Evolutionary conservation across 2,329 filamentous ascomycete species (phyloP), one percentile per base, ranked within the genome.

Genomic region (Aspergillus costaricaensis): DNA sequence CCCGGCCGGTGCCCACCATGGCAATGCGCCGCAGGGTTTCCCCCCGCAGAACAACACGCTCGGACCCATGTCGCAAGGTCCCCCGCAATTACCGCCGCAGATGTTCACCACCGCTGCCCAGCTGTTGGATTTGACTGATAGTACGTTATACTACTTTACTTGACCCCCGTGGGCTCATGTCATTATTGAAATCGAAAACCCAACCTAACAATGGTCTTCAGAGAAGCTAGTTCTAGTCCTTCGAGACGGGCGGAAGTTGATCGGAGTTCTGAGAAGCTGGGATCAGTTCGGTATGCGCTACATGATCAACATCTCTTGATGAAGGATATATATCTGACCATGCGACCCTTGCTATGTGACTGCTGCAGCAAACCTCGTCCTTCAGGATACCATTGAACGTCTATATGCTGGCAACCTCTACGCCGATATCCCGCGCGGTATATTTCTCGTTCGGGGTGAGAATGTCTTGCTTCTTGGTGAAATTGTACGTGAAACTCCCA

Each of bases 51-150:
- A 62, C 30, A 65, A 74, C 64, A 64, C 64, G 47, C 67, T 74
- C 39, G 73, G 71, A 14, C 68, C 72, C 32, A 66, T 69, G 64
- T 66, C 68, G 19, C 74, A 76, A 49, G 79, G 79, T 3, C 76
- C 78, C 15, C 80, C 80, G 21, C 80, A 82, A 67, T 72, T 82
- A 58, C 80, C 80, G 14, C 93, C 93, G 61, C 94, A 99, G 82
- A 97, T 98, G 90, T 99, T 99, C 80, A 96, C 95, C 17, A 99
- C 95, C 32, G 95, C 95, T 32, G 93, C 95, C 57, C 95, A 98
- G 81, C 83, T 99, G 61, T 82, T 99, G 61, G 95, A 99, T 76
- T 84, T 99, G 72, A 98, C 95, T 70, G 95, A 99, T 81, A 99
- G 94, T 98, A 87, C 82, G 91, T 71, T 19, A 36, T 52, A 39